Conservation (phyloP, 805 yeast genomes). For the Groenewaldozyma salmanticensis region DNA sequence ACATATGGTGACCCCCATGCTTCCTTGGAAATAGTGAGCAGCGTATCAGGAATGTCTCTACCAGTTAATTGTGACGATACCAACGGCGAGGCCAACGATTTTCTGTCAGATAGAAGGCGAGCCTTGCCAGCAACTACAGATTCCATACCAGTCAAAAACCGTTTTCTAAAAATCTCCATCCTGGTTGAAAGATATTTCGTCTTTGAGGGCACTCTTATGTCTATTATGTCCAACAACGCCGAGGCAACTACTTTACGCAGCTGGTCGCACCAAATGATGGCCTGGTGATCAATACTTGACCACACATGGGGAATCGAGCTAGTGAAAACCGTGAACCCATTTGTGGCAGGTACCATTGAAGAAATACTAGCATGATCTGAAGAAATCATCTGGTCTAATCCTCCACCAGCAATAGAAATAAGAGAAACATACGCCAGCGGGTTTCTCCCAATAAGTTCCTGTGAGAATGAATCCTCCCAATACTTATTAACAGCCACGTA, state of each 20-base stretch:
- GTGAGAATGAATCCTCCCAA: conserved; percentile 59
- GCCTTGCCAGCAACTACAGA: background rate
- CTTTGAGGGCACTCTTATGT: conserved; percentile 32
- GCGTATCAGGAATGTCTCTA: conserved; percentile 1
- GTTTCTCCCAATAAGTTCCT: conserved; percentile 30
- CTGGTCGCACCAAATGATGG: conserved; percentile 95
- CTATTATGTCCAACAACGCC: conserved; percentile 51
- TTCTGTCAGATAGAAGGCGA: background rate
- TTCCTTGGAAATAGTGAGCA: conserved; percentile 8
- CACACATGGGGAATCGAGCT: conserved; percentile 86
- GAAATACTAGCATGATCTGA: conserved; percentile 80
- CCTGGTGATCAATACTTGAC: conserved; percentile 91
- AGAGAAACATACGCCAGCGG: conserved; percentile 53
- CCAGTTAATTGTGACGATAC: too few relatives aligned
- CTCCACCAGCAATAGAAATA: conserved; percentile 85
- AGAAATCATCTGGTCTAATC: conserved; percentile 66
- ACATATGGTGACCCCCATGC: too few relatives aligned
- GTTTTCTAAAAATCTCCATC: conserved; percentile 44
- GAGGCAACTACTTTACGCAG: conserved; percentile 54
- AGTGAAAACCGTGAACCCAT: conserved; percentile 78
- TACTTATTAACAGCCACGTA: conserved; percentile 67
- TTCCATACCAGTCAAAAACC: conserved; percentile 29
- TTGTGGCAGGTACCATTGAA: conserved; percentile 56
- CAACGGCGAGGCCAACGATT: background rate
- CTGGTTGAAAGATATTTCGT: conserved; percentile 47